Percentiles rank a stretch among this genome's conserved stretches.
phyloP scores from a whole-genome alignment of 73 alveolate species.

The Tetrahymena elliotti region DNA sequence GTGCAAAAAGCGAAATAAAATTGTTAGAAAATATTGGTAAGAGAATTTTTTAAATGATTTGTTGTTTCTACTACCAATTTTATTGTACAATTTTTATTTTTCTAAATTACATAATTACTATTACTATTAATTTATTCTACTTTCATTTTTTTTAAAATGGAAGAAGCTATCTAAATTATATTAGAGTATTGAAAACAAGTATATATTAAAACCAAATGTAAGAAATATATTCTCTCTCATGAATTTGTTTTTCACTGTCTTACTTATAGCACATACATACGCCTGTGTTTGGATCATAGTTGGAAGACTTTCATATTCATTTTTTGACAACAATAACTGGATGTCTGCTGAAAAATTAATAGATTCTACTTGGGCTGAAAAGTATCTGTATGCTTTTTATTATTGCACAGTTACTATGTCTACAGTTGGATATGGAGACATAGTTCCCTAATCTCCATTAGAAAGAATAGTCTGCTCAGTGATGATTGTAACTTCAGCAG shows the following conservation, averaged over 20 bases:
- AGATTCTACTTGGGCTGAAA: background rate
- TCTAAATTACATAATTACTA: background rate
- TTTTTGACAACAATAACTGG: background rate
- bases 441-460: background rate
- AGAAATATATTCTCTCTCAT: background rate
- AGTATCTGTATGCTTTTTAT: slow-evolving; percentile 20
- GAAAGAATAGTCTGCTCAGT: background rate
- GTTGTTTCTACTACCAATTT: background rate
- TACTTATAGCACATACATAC: background rate
- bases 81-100: background rate
- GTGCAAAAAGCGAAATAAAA: background rate
- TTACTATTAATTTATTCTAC: background rate
- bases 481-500: background rate
- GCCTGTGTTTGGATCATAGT: background rate
- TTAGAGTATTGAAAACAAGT: background rate
- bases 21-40: background rate
- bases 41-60: background rate
- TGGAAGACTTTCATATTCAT: background rate
- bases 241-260: background rate
- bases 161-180: background rate
- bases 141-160: background rate
- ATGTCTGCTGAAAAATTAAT: background rate
- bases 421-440: slow-evolving; percentile 40
- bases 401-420: slow-evolving; percentile 23
- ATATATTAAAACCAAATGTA: background rate